These are phyloP conservation scores for Salvia splendens DNA, from an alignment of 257 asterid species.

Conservation along the genomic window DNA sequence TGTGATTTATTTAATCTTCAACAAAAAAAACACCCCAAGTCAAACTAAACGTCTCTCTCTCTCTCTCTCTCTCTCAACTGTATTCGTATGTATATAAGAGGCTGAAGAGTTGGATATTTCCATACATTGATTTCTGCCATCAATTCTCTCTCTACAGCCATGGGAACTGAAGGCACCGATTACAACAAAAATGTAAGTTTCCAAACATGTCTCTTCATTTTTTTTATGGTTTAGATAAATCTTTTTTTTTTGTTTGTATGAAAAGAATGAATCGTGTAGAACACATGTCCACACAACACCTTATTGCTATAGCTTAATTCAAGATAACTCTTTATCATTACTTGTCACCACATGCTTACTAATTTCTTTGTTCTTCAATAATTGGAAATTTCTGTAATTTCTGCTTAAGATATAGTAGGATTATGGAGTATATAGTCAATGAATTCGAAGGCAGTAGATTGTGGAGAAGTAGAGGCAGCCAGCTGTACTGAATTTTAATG, in stretches of 20 bases:
- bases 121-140: too few species aligned
- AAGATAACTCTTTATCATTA: too few species aligned
- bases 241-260: background rate
- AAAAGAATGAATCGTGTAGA: background rate
- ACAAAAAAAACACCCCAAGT: background rate
- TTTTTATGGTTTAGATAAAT: background rate
- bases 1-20: background rate
- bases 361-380: too few species aligned
- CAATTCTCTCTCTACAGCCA: background rate
- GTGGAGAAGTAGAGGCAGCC: too few species aligned
- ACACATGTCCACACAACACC: background rate
- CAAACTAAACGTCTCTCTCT: conserved; percentile 16
- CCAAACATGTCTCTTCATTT: background rate
- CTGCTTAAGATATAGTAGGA: too few species aligned
- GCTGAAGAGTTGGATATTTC: too few species aligned
- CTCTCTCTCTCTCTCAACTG: background rate
- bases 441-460: too few species aligned
- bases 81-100: background rate
- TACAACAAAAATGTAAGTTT: conserved; percentile 4
- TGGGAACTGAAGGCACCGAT: background rate
- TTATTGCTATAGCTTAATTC: too few species aligned
- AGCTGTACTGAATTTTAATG: too few species aligned
- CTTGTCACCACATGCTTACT: too few species aligned
- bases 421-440: too few species aligned
- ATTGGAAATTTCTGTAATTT: too few species aligned